Evolutionary conservation across 1,284 basidiomycete species (phyloP).

Genomic region (Termitomyces sp.): DNA sequence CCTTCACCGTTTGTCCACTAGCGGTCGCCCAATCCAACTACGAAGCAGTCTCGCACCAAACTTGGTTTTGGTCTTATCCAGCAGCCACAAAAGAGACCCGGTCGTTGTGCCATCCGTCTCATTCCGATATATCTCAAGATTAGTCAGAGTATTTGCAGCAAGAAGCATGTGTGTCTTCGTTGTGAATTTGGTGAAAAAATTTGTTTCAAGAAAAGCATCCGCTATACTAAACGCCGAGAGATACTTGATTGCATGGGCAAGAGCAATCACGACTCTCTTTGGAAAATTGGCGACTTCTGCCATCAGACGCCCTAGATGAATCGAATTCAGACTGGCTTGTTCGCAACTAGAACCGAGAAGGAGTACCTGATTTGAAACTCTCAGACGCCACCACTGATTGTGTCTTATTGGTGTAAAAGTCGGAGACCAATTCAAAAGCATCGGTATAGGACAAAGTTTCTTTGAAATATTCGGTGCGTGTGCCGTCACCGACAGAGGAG

Average conservation of each 20-base stretch:
- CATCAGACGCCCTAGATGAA: slow-evolving; percentile 45
- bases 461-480: slow-evolving; percentile 62
- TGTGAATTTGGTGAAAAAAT: slow-evolving; percentile 78
- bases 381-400: slow-evolving; percentile 37
- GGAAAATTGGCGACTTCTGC: slow-evolving; percentile 72
- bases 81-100: slow-evolving; percentile 82
- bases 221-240: slow-evolving; percentile 75
- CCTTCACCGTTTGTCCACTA: slow-evolving; percentile 68
- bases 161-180: slow-evolving; percentile 83
- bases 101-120: slow-evolving; percentile 72
- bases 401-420: slow-evolving; percentile 64
- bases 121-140: slow-evolving; percentile 90
- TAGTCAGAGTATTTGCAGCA: slow-evolving; percentile 82
- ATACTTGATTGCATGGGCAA: slow-evolving; percentile 77
- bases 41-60: slow-evolving; percentile 85
- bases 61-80: slow-evolving; percentile 83
- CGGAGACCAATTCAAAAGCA: slow-evolving; percentile 69
- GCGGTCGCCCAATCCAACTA: slow-evolving; percentile 84
- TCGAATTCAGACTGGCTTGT: slow-evolving; percentile 1
- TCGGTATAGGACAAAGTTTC: slow-evolving; percentile 58
- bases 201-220: slow-evolving; percentile 68
- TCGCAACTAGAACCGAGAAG: neutral
- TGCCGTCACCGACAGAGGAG: slow-evolving; percentile 32
- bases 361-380: slow-evolving; percentile 44
- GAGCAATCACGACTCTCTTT: slow-evolving; percentile 65